Evolutionary conservation across 768 basidiomycete species (phyloP).

Genomic region (Lactifluus piperatus): DNA sequence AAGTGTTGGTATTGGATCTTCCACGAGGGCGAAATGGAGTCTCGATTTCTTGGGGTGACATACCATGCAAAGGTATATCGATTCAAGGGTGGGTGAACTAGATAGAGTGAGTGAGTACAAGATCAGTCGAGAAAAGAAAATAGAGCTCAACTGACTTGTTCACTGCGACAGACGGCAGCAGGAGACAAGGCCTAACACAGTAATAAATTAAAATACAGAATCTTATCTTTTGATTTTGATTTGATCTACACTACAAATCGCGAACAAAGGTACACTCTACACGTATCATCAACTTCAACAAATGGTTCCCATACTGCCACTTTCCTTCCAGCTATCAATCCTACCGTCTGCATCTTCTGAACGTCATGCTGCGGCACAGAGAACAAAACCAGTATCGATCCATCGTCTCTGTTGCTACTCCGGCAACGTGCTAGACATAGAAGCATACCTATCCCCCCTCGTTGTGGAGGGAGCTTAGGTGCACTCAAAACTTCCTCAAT

Average conservation of each 20-base stretch:
- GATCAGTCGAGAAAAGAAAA: background rate
- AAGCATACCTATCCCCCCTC: background rate
- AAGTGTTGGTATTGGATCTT: conserved; percentile 37
- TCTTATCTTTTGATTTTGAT: no score
- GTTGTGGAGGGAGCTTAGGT: conserved; percentile 4
- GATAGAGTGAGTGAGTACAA: background rate
- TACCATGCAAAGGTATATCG: conserved; percentile 10
- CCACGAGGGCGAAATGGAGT: conserved; percentile 27
- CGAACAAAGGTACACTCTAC: background rate
- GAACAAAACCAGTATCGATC: background rate
- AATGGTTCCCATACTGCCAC: conserved; percentile 3
- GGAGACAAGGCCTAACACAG: no score
- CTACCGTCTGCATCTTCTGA: background rate
- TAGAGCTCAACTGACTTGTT: background rate
- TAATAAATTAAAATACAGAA: no score
- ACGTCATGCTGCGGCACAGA: conserved; percentile 5
- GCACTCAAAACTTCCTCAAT: conserved; percentile 1
- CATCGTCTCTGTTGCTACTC: background rate
- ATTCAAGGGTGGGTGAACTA: background rate
- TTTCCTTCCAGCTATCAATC: background rate
- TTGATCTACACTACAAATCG: conserved; percentile 6
- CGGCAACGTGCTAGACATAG: conserved; percentile 13
- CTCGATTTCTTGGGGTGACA: conserved; percentile 26
- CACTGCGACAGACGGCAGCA: no score
- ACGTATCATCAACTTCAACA: background rate